Base-by-base conservation (phyloP, 805 yeast genomes). In the Monosporozyma yasuniensis region DNA sequence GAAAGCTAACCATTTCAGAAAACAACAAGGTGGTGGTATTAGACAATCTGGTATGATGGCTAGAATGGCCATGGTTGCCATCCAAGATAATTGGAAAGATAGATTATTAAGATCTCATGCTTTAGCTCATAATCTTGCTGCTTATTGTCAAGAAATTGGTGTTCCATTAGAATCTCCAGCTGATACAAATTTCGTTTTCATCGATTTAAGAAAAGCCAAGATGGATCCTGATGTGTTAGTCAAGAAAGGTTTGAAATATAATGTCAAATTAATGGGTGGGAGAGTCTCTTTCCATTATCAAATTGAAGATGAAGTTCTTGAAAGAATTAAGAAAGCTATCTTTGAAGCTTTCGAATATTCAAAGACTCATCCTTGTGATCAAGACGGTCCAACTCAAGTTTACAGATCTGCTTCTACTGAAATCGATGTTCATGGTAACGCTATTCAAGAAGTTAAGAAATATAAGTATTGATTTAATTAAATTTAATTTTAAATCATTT, bases 1-100 rank as follows among this genome's bases (percentile, higher is more conserved):
- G 58, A 81, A 79, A 61, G 87, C 93, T 41, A 83, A 81, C 64
- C 95, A 89, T 69, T 84, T 89, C 72, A 84, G 86, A 58, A 90
- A 90, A 61, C 96, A 90, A 70, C 79, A 80, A 56, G 97, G 97
- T 63, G 96, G 96, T 58, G 96, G 96, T 55, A 80, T 90, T 46
- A 77, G 97, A 64, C 97, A 90, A 70, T 74, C 84, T 37, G 97
- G 97, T 50, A 69, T 87, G 68, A 74, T 90, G 59, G 73, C 91
- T 5, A 74, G 79, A 49, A 89, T 90, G 86, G 96, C 95, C 3
- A 65, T 74, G n/a, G 73, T 75, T 47, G 95, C 95, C 23, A 73
- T 90, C 48, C 81, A 85, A 49, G 82, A 83, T 55, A 85, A 84
- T 61, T 81, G 85, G 71, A 71, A 79, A 30, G 75, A 79, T 49